Base-by-base conservation (phyloP, 495 filamentous ascomycete species). In the Penicillium silybi region DNA sequence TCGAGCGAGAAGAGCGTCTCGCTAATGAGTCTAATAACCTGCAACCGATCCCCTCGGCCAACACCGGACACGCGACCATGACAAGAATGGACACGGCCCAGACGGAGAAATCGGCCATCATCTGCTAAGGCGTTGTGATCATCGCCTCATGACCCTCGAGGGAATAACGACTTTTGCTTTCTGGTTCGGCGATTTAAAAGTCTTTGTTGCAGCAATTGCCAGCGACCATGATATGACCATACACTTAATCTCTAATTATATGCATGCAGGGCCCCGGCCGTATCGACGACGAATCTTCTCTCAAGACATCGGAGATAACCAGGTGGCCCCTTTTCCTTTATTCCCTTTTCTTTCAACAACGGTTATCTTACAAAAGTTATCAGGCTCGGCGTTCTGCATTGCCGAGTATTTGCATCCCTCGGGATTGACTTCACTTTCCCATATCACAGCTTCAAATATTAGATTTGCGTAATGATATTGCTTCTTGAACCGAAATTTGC, bases 61-160 rank as follows among this genome's bases (percentile, higher is more conserved):
- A 45, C 27, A 58, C 54, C 16, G 39, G 54, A 6, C 50, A 49
- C 4, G 37, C 37, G 15, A 39, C 37, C 1, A 57, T 63, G 29
- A 45, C 56, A 3, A 46, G 62, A 25, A 48, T 65, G 4, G 59
- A 63, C 19, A 65, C 62, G 2, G 56, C 62, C 27, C 59, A 57
- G 16, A 65, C 54, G 2, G 59, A 61, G n/a, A 62, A 47, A 27
- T 53, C 62, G 9, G 62, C 62, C 1, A 65, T 65, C 10, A 65
- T 65, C 27, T 65, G 56, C 16, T 58, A 37, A 43, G 13, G 2
- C 16, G 19, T 16, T 9, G 19, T 34, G 19, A 26, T 1, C 8
- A 29, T 40, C 9, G 2, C 16, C 13, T 5, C 11, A 19, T 27
- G 10, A 16, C 7, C 41, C 32, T 6, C 4, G 4, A 39, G 2